Evolutionary conservation across 306 rosid species (phyloP).

Genomic region (Cyamopsis tetragonoloba): DNA sequence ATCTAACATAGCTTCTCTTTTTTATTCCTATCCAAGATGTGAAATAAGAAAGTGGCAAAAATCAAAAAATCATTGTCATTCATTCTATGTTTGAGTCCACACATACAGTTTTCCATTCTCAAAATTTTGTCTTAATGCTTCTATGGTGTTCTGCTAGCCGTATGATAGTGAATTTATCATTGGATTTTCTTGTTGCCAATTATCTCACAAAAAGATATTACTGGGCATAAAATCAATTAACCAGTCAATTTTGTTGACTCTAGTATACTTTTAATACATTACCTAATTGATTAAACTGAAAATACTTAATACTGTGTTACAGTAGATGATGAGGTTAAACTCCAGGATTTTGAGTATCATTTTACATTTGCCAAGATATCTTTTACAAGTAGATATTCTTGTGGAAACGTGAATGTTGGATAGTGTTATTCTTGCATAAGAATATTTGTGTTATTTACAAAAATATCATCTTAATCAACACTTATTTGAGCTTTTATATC

Average conservation of each 20-base stretch:
- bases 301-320: neutral
- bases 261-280: neutral
- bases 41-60: neutral
- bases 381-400: conserved; percentile 9
- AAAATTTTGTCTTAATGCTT: neutral
- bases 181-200: neutral
- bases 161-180: neutral
- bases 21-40: neutral
- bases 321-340: conserved; percentile 20
- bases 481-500: neutral
- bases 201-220: neutral
- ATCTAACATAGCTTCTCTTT: too few species aligned
- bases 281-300: neutral
- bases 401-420: neutral
- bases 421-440: neutral
- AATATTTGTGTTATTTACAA: neutral
- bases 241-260: neutral
- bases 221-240: neutral
- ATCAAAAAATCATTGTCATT: neutral
- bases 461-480: neutral
- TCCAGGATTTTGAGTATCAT: conserved; percentile 10
- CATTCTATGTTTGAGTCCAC: neutral
- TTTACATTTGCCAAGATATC: neutral
- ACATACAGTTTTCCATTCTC: neutral
- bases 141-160: neutral